phyloP scores from a whole-genome alignment of 2,329 filamentous ascomycete genomes.

The Paraconiothyrium brasiliense region DNA sequence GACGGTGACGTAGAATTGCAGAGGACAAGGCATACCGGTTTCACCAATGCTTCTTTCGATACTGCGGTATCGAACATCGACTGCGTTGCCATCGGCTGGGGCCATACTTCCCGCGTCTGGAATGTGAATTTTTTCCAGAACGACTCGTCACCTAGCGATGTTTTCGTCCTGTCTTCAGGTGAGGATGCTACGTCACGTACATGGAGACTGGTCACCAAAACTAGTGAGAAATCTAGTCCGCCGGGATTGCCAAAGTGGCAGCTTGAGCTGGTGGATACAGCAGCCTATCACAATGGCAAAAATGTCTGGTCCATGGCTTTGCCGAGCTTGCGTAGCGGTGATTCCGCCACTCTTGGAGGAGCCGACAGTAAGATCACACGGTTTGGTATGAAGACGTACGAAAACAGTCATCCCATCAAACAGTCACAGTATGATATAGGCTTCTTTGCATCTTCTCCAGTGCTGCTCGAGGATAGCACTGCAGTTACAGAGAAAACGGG shows the following conservation, averaged over 20 bases:
- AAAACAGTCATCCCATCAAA: background rate
- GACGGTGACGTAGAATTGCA: slow-evolving; percentile 33
- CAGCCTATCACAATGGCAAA: slow-evolving; percentile 80
- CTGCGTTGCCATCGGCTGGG: slow-evolving; percentile 78
- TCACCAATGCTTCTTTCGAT: slow-evolving; percentile 48
- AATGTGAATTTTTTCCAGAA: slow-evolving; percentile 71
- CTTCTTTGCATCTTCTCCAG: slow-evolving; percentile 32
- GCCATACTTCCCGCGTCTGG: slow-evolving; percentile 91
- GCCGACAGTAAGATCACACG: slow-evolving; percentile 74
- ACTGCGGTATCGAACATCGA: slow-evolving; percentile 28
- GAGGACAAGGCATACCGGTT: slow-evolving; percentile 55
- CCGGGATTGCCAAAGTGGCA: slow-evolving; percentile 28
- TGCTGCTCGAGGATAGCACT: background rate
- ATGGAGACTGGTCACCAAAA: slow-evolving; percentile 62
- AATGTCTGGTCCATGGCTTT: slow-evolving; percentile 78
- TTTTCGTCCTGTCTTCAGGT: slow-evolving; percentile 75
- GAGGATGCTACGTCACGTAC: slow-evolving; percentile 82
- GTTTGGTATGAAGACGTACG: slow-evolving; percentile 20
- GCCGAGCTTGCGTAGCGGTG: slow-evolving; percentile 8
- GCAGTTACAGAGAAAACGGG: background rate
- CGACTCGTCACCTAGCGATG: slow-evolving; percentile 47
- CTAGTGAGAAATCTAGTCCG: background rate
- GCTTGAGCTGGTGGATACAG: slow-evolving; percentile 64
- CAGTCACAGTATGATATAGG: slow-evolving; percentile 36
- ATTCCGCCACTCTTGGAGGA: slow-evolving; percentile 66